These are phyloP conservation scores for Aspergillus udagawae DNA, from an alignment of 2,329 filamentous ascomycete genomes.

Conservation along the genomic window DNA sequence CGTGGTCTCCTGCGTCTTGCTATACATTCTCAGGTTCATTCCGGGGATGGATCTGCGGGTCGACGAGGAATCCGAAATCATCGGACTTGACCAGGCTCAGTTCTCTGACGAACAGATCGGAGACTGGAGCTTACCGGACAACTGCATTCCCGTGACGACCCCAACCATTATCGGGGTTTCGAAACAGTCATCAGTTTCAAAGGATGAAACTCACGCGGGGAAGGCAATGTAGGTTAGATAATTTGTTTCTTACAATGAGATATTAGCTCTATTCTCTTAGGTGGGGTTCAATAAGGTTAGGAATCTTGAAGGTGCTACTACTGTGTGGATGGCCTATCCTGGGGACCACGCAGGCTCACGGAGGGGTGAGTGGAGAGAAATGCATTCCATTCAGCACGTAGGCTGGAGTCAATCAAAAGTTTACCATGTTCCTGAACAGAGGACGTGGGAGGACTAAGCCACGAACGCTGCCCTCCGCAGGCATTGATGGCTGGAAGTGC, in stretches of 20 bases:
- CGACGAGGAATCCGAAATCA: constrained; percentile 52
- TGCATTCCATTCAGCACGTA: neutral
- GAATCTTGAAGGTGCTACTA: neutral
- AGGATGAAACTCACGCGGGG: constrained; percentile 4
- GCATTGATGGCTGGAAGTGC: neutral
- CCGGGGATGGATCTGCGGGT: constrained; percentile 53
- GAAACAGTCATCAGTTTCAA: constrained; percentile 9
- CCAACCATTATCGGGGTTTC: constrained; percentile 13
- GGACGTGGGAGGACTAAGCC: too few species aligned
- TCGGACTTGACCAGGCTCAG: constrained; percentile 52
- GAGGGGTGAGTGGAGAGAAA: neutral
- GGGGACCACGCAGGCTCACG: neutral
- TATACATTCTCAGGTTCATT: constrained; percentile 52
- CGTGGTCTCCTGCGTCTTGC: constrained; percentile 48
- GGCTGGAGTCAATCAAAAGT: neutral
- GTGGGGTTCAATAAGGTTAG: neutral
- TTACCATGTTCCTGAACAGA: neutral
- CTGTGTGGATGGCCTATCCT: neutral
- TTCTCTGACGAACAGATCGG: constrained; percentile 57
- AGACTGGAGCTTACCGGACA: constrained; percentile 43
- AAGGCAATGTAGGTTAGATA: constrained; percentile 1
- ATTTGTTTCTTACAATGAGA: neutral
- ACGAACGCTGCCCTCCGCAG: neutral
- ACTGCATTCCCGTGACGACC: neutral
- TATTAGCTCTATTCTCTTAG: neutral